phyloP scores from a whole-genome alignment of 2,329 filamentous ascomycete species.

The Trichoderma harzianum region DNA sequence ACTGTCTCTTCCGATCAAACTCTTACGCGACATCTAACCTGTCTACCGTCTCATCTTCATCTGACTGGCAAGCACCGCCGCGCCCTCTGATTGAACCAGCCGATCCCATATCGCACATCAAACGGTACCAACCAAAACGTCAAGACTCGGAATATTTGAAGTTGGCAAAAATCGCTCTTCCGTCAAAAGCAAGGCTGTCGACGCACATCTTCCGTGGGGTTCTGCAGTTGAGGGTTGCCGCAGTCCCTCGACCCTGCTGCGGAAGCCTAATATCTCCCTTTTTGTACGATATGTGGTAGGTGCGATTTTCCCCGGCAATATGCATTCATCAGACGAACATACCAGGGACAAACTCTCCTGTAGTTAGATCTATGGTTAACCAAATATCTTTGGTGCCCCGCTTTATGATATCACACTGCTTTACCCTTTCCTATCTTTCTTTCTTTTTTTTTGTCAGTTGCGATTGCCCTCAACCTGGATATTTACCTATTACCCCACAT shows the following conservation, averaged over 20 bases:
- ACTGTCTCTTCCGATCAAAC: neutral
- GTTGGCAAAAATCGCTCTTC: neutral
- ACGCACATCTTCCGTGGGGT: neutral
- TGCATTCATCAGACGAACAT: neutral
- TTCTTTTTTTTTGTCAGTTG: neutral
- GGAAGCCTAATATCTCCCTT: neutral
- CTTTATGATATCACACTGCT: neutral
- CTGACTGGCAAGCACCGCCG: neutral
- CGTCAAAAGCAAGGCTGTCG: neutral
- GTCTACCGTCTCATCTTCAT: neutral
- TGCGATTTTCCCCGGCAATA: neutral
- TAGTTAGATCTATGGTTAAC: neutral
- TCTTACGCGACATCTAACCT: neutral
- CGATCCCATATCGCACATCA: neutral
- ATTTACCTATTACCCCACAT: conserved; percentile 6
- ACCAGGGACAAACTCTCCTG: neutral
- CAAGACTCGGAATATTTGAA: neutral
- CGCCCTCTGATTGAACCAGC: neutral
- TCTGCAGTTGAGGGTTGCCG: neutral
- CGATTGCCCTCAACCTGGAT: neutral
- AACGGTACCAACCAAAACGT: neutral
- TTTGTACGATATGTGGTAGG: conserved; percentile 17
- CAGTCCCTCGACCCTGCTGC: neutral
- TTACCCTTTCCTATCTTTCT: neutral
- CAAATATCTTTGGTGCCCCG: neutral